These are phyloP conservation scores for Taxillus chinensis DNA, from an alignment of 164 flowering plant species.

Conservation along the genomic window DNA sequence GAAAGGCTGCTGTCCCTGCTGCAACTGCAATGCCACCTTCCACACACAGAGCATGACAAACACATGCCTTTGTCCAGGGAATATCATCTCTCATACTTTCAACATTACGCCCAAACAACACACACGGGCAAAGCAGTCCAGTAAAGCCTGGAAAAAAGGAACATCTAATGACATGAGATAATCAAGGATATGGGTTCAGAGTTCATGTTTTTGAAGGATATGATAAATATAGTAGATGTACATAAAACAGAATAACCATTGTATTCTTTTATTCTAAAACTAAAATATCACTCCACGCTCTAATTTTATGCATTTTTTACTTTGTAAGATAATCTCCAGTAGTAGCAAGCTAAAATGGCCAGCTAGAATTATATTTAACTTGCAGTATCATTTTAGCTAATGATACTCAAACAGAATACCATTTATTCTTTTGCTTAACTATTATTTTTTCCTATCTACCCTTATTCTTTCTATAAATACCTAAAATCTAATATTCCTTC, in stretches of 20 bases:
- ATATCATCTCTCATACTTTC: conserved; percentile 67
- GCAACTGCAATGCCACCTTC: conserved; percentile 91
- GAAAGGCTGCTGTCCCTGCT: conserved; percentile 53
- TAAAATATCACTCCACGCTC: no score
- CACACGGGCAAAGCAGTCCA: conserved; percentile 89
- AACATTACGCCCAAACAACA: conserved; percentile 78
- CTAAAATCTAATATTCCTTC: no score
- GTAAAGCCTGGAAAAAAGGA: conserved; percentile 44
- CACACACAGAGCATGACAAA: conserved; percentile 78
- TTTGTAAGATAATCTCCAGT: no score
- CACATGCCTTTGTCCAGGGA: conserved; percentile 69
- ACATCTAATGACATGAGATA: not conserved
- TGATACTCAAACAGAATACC: no score
- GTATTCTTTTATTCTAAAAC: no score
- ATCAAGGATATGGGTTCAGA: not conserved
- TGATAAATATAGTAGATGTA: conserved; percentile 24
- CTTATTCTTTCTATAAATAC: no score
- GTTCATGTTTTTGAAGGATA: not conserved
- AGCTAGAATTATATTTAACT: no score
- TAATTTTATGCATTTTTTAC: no score
- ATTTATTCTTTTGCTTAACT: no score
- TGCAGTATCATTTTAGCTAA: no score
- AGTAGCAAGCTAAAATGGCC: no score
- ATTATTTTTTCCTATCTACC: no score
- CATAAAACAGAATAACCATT: not conserved